Percentiles rank a stretch among this genome's conserved stretches.
Evolutionary conservation across 768 basidiomycete genomes (phyloP).

Genomic region (Psilocybe cubensis): DNA sequence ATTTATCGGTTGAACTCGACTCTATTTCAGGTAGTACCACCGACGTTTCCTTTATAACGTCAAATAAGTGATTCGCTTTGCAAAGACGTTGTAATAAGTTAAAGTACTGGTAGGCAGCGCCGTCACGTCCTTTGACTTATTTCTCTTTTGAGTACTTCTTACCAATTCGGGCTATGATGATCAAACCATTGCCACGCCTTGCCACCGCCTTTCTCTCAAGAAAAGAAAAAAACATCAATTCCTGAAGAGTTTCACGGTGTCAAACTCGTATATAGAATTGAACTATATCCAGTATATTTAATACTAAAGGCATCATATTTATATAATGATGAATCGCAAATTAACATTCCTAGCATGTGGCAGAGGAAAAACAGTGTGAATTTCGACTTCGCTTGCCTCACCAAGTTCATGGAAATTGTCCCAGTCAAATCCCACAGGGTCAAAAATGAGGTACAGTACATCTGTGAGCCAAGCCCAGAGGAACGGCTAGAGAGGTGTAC

Average conservation of each 20-base stretch:
- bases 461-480: constrained; percentile 49
- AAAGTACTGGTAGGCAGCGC: background rate
- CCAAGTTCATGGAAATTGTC: constrained; percentile 52
- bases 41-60: background rate
- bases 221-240: no score
- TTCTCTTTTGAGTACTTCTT: constrained; percentile 20
- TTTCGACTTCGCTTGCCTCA: constrained; percentile 55
- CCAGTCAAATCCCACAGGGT: constrained; percentile 56
- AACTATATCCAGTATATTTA: constrained; percentile 22
- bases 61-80: no score
- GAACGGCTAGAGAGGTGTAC: constrained; percentile 46
- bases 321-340: constrained; percentile 18
- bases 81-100: background rate
- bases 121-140: background rate
- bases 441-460: constrained; percentile 49
- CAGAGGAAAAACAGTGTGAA: background rate
- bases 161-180: constrained; percentile 8
- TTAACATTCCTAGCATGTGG: constrained; percentile 10
- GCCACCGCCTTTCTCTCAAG: no score
- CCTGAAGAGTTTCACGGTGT: constrained; percentile 24
- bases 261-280: constrained; percentile 37
- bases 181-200: background rate
- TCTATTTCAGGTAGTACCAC: background rate
- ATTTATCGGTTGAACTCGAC: background rate
- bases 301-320: constrained; percentile 17